These are phyloP conservation scores for Pistacia integerrima DNA, from an alignment of 345 rosid species.

Conservation along the genomic window DNA sequence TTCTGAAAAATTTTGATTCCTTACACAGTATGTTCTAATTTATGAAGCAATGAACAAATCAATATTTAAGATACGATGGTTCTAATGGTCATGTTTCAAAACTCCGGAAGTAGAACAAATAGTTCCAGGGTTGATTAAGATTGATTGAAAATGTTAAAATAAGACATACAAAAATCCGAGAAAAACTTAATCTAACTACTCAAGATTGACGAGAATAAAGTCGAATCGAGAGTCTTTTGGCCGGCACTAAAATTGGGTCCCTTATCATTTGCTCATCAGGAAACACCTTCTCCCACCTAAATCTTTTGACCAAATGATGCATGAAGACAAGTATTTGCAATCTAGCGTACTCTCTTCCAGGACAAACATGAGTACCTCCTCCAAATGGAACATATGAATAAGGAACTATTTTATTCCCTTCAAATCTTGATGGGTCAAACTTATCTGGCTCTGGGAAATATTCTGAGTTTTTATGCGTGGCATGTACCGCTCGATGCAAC, in stretches of 20 bases:
- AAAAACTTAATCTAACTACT: no score
- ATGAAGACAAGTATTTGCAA: neutral
- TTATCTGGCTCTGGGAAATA: no score
- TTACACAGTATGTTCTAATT: neutral
- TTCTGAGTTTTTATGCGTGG: no score
- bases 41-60: neutral
- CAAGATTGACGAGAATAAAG: neutral
- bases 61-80: neutral
- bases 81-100: neutral
- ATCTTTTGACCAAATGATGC: neutral
- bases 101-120: neutral
- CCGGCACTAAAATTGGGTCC: neutral
- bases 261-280: neutral
- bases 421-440: neutral
- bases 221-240: neutral
- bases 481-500: neutral
- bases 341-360: neutral
- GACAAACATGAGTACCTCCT: neutral
- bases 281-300: neutral
- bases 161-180: no score
- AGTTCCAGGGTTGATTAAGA: neutral
- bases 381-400: neutral
- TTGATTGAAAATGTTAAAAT: no score
- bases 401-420: neutral
- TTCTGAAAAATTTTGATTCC: slow-evolving; percentile 5